Evolutionary conservation across 345 rosid genomes (phyloP), one percentile per base, ranked within the genome.

Genomic region (Jatropha curcas): DNA sequence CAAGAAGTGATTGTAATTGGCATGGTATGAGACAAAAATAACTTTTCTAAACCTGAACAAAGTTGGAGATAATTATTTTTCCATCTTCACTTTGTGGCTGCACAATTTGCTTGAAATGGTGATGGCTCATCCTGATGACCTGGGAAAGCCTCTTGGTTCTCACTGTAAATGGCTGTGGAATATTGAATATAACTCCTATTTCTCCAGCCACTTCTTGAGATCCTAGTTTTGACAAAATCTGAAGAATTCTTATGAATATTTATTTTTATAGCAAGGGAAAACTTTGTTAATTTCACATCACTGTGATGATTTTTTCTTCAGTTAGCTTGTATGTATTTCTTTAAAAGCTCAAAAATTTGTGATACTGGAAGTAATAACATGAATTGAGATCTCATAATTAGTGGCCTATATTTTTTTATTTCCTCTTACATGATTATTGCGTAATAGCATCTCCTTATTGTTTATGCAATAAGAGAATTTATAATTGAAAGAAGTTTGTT

Each of bases 81-180:
- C 92, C 88, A 62, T 94, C 97, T 60, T 80, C 81, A 24, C 81
- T 83, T 6, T 84, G 81, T 74, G 88, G 88, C 70, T 85, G 89
- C 77, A 88, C 74, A 79, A 90, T 82, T 79, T 92, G 97, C 84
- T 94, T 92, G 81, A 94, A 88, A 57, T 82, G 74, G 67, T 89
- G 90, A 74, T 94, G 97, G 79, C 97, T 84, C 33, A 94, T 84
- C 74, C 92, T 76, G 60, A 94, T 86, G 71, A 94, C 92, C 80
- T 94, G 98, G 76, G 97, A 92, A 62, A 94, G 97, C 77, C 90
- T 82, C 63, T 82, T 85, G 53, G 98, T 94, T 77, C 95, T 84
- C 73, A 90, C 80, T 17, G 84, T 84, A 74, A 82, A 88, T 45
- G 98, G 98, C 75, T 94, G 98, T 43, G 97, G 98, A 76, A 90